Conservation (phyloP, 2,329 filamentous ascomycete genomes). For the Scedosporium boydii region DNA sequence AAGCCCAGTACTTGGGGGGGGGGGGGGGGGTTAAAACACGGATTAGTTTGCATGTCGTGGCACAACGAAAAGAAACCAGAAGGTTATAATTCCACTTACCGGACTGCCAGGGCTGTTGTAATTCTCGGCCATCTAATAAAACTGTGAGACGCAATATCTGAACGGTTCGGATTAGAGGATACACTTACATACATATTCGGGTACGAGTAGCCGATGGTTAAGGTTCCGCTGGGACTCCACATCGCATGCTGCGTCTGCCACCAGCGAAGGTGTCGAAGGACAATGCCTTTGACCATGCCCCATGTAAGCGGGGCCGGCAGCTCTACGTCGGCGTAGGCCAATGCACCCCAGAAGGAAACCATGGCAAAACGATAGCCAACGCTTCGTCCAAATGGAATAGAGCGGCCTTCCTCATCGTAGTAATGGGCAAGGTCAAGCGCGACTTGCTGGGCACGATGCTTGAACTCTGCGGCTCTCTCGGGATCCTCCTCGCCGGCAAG, state of each 20-base stretch:
- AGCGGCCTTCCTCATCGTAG: conserved; percentile 61
- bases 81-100: conserved; percentile 24
- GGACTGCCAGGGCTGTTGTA: conserved; percentile 68
- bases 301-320: conserved; percentile 63
- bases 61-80: no score
- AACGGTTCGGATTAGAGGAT: background rate
- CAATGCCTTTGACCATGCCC: conserved; percentile 70
- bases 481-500: conserved; percentile 59
- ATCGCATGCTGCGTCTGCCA: conserved; percentile 70
- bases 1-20: conserved; percentile 81
- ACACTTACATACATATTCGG: conserved; percentile 60
- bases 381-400: conserved; percentile 69
- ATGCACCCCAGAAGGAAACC: conserved; percentile 73
- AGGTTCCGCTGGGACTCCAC: conserved; percentile 64
- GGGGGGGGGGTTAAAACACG: conserved; percentile 13
- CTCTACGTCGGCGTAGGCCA: conserved; percentile 67
- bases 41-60: conserved; percentile 10
- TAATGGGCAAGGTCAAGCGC: conserved; percentile 68
- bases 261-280: conserved; percentile 66
- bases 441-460: conserved; percentile 53
- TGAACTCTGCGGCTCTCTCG: conserved; percentile 58
- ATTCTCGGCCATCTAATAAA: conserved; percentile 61
- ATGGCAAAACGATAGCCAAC: conserved; percentile 78
- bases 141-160: background rate
- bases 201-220: conserved; percentile 69